A percentile compares a stretch with the other conserved stretches of the same genome.
These are phyloP conservation scores for Lactarius hengduanensis DNA, from an alignment of 768 basidiomycete species.

Conservation along the genomic window DNA sequence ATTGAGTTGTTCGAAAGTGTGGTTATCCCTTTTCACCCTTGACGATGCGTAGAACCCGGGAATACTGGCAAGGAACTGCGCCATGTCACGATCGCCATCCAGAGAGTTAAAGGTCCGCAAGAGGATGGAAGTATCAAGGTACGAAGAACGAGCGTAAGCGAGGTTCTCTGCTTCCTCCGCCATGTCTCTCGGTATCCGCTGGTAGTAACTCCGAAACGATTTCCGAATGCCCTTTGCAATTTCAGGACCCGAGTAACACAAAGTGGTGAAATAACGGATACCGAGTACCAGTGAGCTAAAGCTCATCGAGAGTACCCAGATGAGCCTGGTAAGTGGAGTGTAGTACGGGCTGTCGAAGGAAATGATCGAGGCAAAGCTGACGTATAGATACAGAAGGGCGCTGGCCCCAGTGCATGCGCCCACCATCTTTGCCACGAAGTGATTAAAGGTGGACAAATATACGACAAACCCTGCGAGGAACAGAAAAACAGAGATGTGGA, in stretches of 20 bases:
- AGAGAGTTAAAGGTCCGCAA: conserved; percentile 3
- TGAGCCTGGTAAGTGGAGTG: neutral
- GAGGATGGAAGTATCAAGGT: conserved; percentile 5
- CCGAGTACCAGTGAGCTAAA: neutral
- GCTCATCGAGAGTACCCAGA: neutral
- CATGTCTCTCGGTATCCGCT: neutral
- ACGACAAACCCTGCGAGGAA: conserved; percentile 7
- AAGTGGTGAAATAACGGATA: neutral
- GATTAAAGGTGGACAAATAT: neutral
- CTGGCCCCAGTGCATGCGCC: neutral
- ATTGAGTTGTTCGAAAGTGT: neutral
- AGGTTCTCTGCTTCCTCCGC: conserved; percentile 8
- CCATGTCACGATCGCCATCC: conserved; percentile 6
- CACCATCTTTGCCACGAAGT: neutral
- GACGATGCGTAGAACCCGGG: conserved; percentile 14
- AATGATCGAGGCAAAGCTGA: neutral
- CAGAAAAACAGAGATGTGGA: conserved; percentile 13
- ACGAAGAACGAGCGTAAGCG: neutral
- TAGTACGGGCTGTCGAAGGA: neutral
- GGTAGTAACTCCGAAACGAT: neutral
- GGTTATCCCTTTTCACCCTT: neutral
- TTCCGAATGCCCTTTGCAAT: neutral
- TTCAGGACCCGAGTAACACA: neutral
- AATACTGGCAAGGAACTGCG: conserved; percentile 3
- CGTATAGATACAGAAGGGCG: neutral